Conservation (phyloP, 306 rosid genomes). For the Acacia melanoxylon region DNA sequence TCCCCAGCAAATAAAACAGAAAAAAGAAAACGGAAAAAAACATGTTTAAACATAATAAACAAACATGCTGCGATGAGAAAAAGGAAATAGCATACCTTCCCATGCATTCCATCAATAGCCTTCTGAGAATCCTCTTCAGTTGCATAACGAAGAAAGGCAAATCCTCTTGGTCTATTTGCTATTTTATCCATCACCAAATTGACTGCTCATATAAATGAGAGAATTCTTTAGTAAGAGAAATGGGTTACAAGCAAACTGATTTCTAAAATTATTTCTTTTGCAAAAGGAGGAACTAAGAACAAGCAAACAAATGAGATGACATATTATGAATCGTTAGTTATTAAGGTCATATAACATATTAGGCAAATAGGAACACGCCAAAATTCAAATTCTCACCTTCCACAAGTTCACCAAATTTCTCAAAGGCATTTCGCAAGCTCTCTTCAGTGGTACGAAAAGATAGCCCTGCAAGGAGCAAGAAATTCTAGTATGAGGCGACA, state of each 20-base stretch:
- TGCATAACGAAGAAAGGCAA: slow-evolving; percentile 83
- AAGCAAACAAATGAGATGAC: neutral
- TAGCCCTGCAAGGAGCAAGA: slow-evolving; percentile 57
- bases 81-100: slow-evolving; percentile 59
- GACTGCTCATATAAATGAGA: slow-evolving; percentile 44
- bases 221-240: neutral
- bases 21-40: too few relatives aligned
- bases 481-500: neutral
- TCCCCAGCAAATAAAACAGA: too few relatives aligned
- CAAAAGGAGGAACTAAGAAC: neutral
- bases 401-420: slow-evolving; percentile 72
- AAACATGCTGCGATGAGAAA: neutral
- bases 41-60: neutral
- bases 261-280: neutral
- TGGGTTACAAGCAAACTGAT: neutral
- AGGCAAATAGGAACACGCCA: slow-evolving; percentile 5
- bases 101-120: slow-evolving; percentile 94
- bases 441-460: slow-evolving; percentile 93
- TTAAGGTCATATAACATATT: neutral
- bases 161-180: slow-evolving; percentile 94
- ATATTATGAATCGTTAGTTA: neutral
- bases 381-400: slow-evolving; percentile 54
- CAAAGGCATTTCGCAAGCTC: slow-evolving; percentile 71
- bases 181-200: slow-evolving; percentile 93
- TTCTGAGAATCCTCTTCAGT: slow-evolving; percentile 75